Percentiles rank a stretch among this genome's conserved stretches.
Conservation (phyloP, 345 rosid genomes). For the Arabis alpina region DNA sequence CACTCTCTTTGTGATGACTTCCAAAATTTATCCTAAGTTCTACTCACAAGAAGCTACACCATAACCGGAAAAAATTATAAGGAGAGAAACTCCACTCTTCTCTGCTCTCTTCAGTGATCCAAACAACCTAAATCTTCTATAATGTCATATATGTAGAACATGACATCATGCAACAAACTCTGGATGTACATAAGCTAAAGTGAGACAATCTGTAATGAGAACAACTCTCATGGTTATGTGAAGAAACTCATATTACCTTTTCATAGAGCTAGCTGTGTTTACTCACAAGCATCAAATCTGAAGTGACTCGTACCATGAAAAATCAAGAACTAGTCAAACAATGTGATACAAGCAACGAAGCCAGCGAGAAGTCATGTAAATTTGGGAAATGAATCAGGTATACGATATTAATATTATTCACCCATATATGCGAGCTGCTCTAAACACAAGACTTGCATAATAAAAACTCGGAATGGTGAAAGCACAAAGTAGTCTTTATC, state of each 20-base stretch:
- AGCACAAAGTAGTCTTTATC: conserved; percentile 21
- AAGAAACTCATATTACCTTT: neutral
- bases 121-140: conserved; percentile 42
- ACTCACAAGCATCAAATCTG: conserved; percentile 17
- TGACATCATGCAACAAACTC: neutral
- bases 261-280: neutral
- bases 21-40: neutral
- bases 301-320: neutral
- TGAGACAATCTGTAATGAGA: no score
- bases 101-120: neutral
- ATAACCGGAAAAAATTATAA: neutral
- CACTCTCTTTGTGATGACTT: neutral
- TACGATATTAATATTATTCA: no score
- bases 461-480: no score
- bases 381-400: no score
- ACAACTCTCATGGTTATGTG: neutral
- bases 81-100: no score
- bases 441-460: no score
- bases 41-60: conserved; percentile 4
- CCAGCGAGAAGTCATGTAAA: no score
- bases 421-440: no score
- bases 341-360: neutral
- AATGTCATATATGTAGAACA: neutral
- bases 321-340: neutral
- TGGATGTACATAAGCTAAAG: neutral